phyloP scores from a whole-genome alignment of 2,329 filamentous ascomycete species.

The Aureobasidium sp. region DNA sequence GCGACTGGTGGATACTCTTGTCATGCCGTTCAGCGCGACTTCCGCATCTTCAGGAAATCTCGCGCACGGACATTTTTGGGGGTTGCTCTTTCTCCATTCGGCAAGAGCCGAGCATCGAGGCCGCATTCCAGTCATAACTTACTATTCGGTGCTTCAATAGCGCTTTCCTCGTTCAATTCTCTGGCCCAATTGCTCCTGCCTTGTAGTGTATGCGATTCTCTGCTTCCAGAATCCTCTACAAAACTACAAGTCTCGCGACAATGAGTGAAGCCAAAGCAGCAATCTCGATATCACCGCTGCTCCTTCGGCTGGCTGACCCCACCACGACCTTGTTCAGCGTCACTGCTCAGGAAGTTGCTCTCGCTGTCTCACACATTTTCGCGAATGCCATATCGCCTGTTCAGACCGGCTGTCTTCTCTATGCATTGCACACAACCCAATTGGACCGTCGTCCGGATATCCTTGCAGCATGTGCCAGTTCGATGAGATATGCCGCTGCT shows the following conservation, averaged over 20 bases:
- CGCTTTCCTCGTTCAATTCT: not conserved
- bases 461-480: constrained; percentile 70
- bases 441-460: constrained; percentile 79
- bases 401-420: constrained; percentile 78
- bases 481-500: constrained; percentile 74
- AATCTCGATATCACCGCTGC: constrained; percentile 57
- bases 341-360: constrained; percentile 71
- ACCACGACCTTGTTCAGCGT: constrained; percentile 40
- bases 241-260: not conserved
- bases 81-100: not conserved
- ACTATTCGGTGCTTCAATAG: not conserved
- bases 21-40: constrained; percentile 6
- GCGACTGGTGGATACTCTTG: not conserved
- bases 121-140: constrained; percentile 12
- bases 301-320: constrained; percentile 61
- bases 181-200: not conserved
- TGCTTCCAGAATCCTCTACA: not conserved
- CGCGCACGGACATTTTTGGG: not conserved
- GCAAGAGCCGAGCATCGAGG: not conserved
- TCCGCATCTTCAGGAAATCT: constrained; percentile 11
- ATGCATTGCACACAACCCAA: constrained; percentile 83
- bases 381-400: constrained; percentile 81
- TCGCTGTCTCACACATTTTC: constrained; percentile 86
- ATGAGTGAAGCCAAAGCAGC: constrained; percentile 19
- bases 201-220: not conserved